Base-by-base conservation (phyloP, 768 basidiomycete genomes). In the Tylopilus intermedius region DNA sequence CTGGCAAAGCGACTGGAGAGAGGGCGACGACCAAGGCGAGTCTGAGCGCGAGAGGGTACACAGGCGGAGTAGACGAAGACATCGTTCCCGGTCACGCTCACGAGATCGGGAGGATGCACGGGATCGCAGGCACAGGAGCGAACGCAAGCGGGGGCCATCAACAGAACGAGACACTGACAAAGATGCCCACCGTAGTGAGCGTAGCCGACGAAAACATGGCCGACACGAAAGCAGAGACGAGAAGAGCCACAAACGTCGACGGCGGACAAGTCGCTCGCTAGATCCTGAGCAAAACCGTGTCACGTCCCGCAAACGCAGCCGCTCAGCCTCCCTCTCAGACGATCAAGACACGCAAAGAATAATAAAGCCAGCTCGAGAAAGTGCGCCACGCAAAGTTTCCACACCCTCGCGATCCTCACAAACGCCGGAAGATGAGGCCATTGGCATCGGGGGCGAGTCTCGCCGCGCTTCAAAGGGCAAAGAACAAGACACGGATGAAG, bases 1-100 rank as follows among this genome's bases (percentile, higher is more conserved):
- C 41, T 63, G 81, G 65, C 75, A 72, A 0, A 76, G 66, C 8
- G 75, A 77, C 45, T 69, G 79, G 58, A 79, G 74, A 55, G 72
- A 77, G 26, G 75, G 69, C n/a, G 70, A 71, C 2, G 66, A 66
- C 1, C 75, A 76, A 18, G 73, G 72, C 8, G 67, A 67, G 13
- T 38, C 43, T 21, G 52, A 61, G 7, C 55, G 45, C 33, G 57
- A 66, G 32, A 58, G 57, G 38, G 55, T 58, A 14, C 56, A 56
- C 45, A 58, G 45, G 33, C 51, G 55, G 48, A 64, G 55, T 41
- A 62, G 54, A 33, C 59, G 62, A 38, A 64, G 61, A 43, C 61
- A 59, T 48, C 66, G 62, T 14, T 69, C 67, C 24, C 66, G 64
- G 33, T 70, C 70, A 30, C 64, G 59, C 35, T 71, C 74, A 26